Conservation (phyloP, 768 basidiomycete genomes). For the Boletus sp. region DNA sequence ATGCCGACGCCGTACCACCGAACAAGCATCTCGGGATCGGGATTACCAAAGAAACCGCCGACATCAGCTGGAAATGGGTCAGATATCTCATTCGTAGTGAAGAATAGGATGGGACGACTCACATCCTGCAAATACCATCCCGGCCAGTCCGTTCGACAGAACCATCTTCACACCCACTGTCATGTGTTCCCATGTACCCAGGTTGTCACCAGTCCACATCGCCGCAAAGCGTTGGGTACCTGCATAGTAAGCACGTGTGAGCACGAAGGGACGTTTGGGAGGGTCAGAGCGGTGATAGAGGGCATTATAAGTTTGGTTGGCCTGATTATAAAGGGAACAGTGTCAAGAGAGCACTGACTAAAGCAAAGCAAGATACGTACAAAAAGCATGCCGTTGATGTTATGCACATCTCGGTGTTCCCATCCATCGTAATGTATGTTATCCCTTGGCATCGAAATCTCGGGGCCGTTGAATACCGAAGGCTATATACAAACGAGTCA, state of each 20-base stretch:
- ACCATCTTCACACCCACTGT: constrained; percentile 92
- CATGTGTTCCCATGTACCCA: constrained; percentile 98
- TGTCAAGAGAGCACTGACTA: neutral
- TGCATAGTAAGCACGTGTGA: constrained; percentile 92
- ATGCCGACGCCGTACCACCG: constrained; percentile 97
- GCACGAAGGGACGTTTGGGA: constrained; percentile 87
- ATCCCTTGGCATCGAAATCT: constrained; percentile 81
- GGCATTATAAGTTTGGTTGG: constrained; percentile 81
- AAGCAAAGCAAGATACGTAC: constrained; percentile 40
- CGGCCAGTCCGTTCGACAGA: constrained; percentile 81
- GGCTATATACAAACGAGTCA: constrained; percentile 51
- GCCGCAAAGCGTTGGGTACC: constrained; percentile 96
- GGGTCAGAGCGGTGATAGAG: constrained; percentile 71
- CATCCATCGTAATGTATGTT: constrained; percentile 88
- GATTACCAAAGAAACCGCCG: constrained; percentile 98
- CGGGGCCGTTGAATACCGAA: constrained; percentile 97
- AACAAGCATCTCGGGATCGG: constrained; percentile 89
- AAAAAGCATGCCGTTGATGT: constrained; percentile 95
- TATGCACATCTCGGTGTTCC: constrained; percentile 98
- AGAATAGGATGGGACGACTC: constrained; percentile 32
- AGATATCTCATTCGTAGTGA: neutral
- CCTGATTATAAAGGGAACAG: constrained; percentile 43
- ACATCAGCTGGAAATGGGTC: constrained; percentile 76
- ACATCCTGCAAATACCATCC: constrained; percentile 93
- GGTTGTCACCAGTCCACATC: constrained; percentile 99